A percentile compares a stretch with the other conserved stretches of the same genome.
Evolutionary conservation across 129 eudicot species (phyloP).

Genomic region (Daucus carota): DNA sequence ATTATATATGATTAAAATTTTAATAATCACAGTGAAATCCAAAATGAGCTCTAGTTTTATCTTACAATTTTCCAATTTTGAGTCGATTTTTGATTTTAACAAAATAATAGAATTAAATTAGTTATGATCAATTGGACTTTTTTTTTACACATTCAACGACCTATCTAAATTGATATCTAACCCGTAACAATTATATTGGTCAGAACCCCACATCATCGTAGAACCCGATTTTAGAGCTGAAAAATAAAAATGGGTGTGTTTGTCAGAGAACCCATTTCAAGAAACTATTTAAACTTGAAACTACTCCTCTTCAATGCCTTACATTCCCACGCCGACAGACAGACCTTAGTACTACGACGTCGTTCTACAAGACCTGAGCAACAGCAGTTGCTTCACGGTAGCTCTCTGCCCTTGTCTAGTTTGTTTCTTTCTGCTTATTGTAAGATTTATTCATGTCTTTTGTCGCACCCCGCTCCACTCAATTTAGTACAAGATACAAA

Average conservation of each 20-base stretch:
- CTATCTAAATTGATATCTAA: no score
- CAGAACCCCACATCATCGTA: neutral
- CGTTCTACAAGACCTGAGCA: slow-evolving; percentile 16
- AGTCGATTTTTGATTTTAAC: no score
- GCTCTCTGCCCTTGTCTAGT: slow-evolving; percentile 69
- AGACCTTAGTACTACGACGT: slow-evolving; percentile 19
- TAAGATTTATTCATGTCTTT: slow-evolving; percentile 56
- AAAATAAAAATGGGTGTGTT: neutral
- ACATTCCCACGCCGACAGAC: slow-evolving; percentile 31
- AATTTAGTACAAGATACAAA: slow-evolving; percentile 26
- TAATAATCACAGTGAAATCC: no score
- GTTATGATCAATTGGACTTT: no score
- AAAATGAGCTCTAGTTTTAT: no score
- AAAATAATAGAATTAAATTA: no score
- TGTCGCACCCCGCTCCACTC: slow-evolving; percentile 72
- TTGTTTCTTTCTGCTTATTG: slow-evolving; percentile 43
- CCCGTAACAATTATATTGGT: neutral
- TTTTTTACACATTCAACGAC: no score
- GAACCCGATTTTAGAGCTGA: neutral
- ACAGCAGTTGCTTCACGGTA: slow-evolving; percentile 32
- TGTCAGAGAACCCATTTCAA: neutral
- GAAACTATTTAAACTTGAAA: neutral
- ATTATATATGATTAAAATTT: no score
- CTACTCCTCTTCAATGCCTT: slow-evolving; percentile 25
- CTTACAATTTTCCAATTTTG: no score